Evolutionary conservation across 345 rosid species (phyloP).

Genomic region (Toxicodendron radicans): DNA sequence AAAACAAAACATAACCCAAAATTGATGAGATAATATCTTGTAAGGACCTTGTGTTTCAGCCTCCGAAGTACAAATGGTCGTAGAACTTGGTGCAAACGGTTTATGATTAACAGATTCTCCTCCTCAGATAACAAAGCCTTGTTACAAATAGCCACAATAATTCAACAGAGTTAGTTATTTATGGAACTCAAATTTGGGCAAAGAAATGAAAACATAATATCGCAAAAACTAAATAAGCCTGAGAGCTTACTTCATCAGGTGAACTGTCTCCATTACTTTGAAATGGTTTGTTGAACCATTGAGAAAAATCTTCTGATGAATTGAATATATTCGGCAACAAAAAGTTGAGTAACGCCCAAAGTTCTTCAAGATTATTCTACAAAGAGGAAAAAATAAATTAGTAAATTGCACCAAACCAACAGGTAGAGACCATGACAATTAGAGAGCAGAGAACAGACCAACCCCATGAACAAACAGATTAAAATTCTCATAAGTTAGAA

Average conservation of each 20-base stretch:
- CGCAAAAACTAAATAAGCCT: conserved; percentile 19
- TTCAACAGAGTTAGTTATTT: background rate
- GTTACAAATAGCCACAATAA: conserved; percentile 15
- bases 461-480: background rate
- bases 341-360: conserved; percentile 95
- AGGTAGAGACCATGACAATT: background rate
- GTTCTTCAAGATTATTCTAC: conserved; percentile 92
- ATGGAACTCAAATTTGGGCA: conserved; percentile 1
- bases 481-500: background rate
- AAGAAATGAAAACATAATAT: conserved; percentile 4
- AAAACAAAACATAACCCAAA: conserved; percentile 10
- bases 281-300: conserved; percentile 97
- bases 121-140: conserved; percentile 92
- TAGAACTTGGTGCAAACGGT: conserved; percentile 96
- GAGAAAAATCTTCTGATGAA: conserved; percentile 94
- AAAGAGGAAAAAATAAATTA: conserved; percentile 22
- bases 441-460: conserved; percentile 3
- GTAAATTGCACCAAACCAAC: conserved; percentile 18
- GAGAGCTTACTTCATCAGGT: conserved; percentile 67
- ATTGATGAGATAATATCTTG: background rate
- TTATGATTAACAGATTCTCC: conserved; percentile 86
- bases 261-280: conserved; percentile 85
- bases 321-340: conserved; percentile 89
- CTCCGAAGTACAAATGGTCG: conserved; percentile 92
- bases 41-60: conserved; percentile 85